Evolutionary conservation across 2,329 filamentous ascomycete species (phyloP).

Genomic region (Pseudogymnoascus sp.): DNA sequence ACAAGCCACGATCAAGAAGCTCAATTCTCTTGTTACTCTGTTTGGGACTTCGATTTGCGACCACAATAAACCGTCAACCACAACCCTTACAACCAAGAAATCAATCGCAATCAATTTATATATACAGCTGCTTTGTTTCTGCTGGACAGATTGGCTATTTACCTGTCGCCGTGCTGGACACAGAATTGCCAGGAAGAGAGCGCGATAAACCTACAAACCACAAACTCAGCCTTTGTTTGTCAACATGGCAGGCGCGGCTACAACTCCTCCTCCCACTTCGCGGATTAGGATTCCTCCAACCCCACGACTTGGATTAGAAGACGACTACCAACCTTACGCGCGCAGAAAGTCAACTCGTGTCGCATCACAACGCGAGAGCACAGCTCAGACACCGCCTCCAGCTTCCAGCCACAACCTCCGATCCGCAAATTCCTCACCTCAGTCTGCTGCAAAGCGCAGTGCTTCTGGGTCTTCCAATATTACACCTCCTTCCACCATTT

Average conservation of each 20-base stretch:
- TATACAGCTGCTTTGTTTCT: neutral
- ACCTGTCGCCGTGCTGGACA: neutral
- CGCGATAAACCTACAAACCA: neutral
- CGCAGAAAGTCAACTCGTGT: slow-evolving; percentile 59
- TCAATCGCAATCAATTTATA: neutral
- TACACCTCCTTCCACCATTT: slow-evolving; percentile 24
- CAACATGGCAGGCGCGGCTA: slow-evolving; percentile 31
- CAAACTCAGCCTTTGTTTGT: neutral
- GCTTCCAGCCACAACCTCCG: slow-evolving; percentile 32
- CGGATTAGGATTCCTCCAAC: slow-evolving; percentile 60
- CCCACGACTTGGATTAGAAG: slow-evolving; percentile 59
- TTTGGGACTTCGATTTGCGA: neutral
- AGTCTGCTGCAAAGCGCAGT: slow-evolving; percentile 16
- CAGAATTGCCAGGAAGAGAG: neutral
- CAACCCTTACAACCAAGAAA: neutral
- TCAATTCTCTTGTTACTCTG: neutral
- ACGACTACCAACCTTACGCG: slow-evolving; percentile 62
- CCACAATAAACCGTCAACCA: neutral
- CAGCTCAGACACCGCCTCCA: slow-evolving; percentile 42
- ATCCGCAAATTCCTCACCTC: slow-evolving; percentile 25
- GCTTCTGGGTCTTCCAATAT: slow-evolving; percentile 17
- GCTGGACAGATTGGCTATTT: neutral
- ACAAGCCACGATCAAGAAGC: neutral
- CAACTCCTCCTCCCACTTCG: slow-evolving; percentile 54
- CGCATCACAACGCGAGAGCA: slow-evolving; percentile 45